Evolutionary conservation across 2,329 filamentous ascomycete genomes (phyloP), one percentile per base, ranked within the genome.

Genomic region (Calonectria pauciramosa): DNA sequence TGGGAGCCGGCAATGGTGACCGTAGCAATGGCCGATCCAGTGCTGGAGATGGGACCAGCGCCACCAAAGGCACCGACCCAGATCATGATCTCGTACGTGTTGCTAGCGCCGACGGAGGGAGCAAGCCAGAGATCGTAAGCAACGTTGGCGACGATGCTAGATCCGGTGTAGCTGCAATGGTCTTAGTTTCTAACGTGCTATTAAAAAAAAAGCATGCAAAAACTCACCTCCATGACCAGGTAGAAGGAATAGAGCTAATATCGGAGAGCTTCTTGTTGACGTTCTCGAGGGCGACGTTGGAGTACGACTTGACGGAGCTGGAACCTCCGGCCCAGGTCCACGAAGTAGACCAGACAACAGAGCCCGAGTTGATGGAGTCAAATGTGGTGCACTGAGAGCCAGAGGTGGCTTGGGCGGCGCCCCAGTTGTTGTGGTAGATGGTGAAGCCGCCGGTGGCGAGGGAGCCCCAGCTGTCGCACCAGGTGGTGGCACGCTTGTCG

Each of bases 71-170:
- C 88, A 1, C 85, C 88, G 63, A 92, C 86, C 91, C 91, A 93
- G 79, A 93, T 87, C 91, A 93, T 93, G 82, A 93, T 87, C 83
- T 93, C 91, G 82, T 91, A 91, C 78, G 90, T 85, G 30, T 88
- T 76, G 41, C 70, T 80, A 54, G 82, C 82, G 6, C 87, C 84
- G 32, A 86, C 85, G 32, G 87, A 86, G 30, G 84, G 83, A 13
- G 85, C 85, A 51, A 90, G 90, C 86, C 92, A 93, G 66, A 92
- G 82, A 81, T 92, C 90, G 81, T 92, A 92, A 28, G 90, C 86
- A 11, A 93, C 91, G 80, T 93, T 86, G 63, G 89, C 89, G 51
- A 91, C 85, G 54, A 84, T 28, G 67, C 75, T 76, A 13, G 52
- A 77, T 36, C 82, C 82, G 23, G 79, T 75, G 71, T 84, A 83